Conservation (phyloP, 2,329 filamentous ascomycete species). For the Colletotrichum kahawae region DNA sequence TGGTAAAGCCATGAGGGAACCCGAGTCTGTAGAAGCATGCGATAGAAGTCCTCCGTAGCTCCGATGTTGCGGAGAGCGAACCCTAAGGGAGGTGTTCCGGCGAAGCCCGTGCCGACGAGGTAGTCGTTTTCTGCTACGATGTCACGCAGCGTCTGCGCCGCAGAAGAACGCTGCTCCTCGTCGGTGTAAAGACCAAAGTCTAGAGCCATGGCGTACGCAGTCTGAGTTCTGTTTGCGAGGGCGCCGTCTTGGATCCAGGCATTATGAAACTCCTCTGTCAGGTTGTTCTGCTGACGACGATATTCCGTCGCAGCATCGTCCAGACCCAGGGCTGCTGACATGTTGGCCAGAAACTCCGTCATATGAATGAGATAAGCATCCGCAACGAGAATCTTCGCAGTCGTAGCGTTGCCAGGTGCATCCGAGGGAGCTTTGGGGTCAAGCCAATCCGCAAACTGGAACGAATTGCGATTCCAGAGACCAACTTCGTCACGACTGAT, state of each 20-base stretch:
- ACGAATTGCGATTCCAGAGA: constrained; percentile 42
- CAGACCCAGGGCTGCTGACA: constrained; percentile 36
- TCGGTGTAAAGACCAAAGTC: constrained; percentile 39
- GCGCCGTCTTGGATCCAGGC: constrained; percentile 35
- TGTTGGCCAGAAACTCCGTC: constrained; percentile 39
- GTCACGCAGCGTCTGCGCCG: constrained; percentile 31
- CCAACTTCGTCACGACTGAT: constrained; percentile 36
- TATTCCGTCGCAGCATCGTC: constrained; percentile 29
- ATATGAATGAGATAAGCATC: constrained; percentile 53
- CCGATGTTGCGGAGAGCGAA: constrained; percentile 34
- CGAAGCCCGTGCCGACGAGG: constrained; percentile 47
- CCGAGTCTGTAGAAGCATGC: constrained; percentile 50
- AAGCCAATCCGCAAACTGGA: constrained; percentile 53
- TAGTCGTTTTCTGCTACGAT: constrained; percentile 38
- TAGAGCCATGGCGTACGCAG: constrained; percentile 41
- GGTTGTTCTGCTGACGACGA: constrained; percentile 17
- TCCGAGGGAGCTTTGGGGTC: constrained; percentile 49
- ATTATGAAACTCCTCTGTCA: constrained; percentile 32
- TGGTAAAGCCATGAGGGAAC: constrained; percentile 55
- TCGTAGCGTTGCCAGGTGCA: constrained; percentile 42
- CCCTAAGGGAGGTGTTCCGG: constrained; percentile 45
- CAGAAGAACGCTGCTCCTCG: constrained; percentile 23
- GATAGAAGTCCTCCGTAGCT: constrained; percentile 42
- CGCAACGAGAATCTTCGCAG: constrained; percentile 44
- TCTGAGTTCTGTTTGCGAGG: constrained; percentile 43